Percentiles rank a stretch among this genome's conserved stretches.
Conservation (phyloP, 495 filamentous ascomycete genomes). For the Penicillium atrosanguineum region DNA sequence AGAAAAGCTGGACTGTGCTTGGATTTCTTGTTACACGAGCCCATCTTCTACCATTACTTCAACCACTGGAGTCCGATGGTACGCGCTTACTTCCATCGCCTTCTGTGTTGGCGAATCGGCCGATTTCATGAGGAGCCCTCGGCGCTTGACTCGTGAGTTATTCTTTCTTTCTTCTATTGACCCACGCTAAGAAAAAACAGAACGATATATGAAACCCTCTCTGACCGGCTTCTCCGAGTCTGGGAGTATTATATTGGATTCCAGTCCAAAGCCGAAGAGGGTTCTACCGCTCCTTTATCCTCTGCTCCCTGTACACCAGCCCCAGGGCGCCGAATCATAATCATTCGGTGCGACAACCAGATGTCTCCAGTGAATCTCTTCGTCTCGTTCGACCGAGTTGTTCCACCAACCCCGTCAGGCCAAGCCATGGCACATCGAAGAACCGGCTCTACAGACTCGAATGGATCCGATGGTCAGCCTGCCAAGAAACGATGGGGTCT, state of each 20-base stretch:
- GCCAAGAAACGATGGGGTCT: conserved; percentile 67
- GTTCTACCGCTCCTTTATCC: conserved; percentile 54
- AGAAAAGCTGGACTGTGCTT: conserved; percentile 73
- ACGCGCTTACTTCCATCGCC: conserved; percentile 88
- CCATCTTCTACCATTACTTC: conserved; percentile 81
- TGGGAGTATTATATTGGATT: conserved; percentile 77
- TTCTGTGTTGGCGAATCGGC: conserved; percentile 89
- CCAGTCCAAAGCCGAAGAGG: conserved; percentile 62
- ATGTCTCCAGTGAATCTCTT: conserved; percentile 56
- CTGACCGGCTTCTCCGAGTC: conserved; percentile 64
- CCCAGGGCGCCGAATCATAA: conserved; percentile 86
- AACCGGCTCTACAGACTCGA: conserved; percentile 36
- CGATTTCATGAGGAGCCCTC: conserved; percentile 69
- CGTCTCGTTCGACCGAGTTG: conserved; percentile 63
- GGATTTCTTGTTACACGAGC: conserved; percentile 75
- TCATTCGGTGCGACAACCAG: conserved; percentile 81
- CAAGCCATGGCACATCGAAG: conserved; percentile 38
- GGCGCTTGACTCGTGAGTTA: conserved; percentile 66
- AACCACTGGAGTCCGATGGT: conserved; percentile 99
- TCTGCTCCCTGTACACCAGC: conserved; percentile 84
- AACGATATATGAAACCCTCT: conserved; percentile 67
- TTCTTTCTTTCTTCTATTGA: not conserved
- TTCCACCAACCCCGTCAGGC: conserved; percentile 41
- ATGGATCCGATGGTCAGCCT: conserved; percentile 21
- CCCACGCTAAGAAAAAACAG: conserved; percentile 4